Conservation (phyloP, 495 filamentous ascomycete species). For the Terfezia boudieri region DNA sequence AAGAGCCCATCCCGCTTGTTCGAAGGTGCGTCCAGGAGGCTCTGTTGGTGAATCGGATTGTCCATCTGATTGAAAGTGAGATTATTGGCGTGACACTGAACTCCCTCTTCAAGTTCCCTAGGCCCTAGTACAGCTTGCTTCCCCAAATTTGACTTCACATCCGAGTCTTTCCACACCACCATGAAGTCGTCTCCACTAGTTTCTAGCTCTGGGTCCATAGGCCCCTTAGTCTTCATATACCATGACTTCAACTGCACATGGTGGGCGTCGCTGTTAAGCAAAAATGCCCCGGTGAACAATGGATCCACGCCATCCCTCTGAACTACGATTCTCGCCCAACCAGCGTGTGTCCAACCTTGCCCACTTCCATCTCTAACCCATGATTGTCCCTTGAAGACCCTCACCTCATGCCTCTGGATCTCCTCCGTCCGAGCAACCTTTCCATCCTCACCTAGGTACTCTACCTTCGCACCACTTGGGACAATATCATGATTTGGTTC, state of each 20-base stretch:
- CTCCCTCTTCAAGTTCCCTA: slow-evolving; percentile 18
- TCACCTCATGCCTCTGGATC: slow-evolving; percentile 48
- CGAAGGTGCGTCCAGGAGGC: neutral
- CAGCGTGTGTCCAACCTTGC: slow-evolving; percentile 51
- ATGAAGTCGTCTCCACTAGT: slow-evolving; percentile 48
- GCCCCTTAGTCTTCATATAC: slow-evolving; percentile 51
- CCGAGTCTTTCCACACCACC: slow-evolving; percentile 79
- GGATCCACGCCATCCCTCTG: slow-evolving; percentile 52
- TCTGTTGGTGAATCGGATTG: slow-evolving; percentile 1
- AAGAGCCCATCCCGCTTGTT: neutral
- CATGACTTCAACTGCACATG: slow-evolving; percentile 60
- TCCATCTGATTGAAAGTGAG: slow-evolving; percentile 20
- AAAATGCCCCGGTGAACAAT: slow-evolving; percentile 80
- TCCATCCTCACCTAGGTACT: slow-evolving; percentile 50
- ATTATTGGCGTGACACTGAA: slow-evolving; percentile 15
- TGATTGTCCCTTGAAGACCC: slow-evolving; percentile 61
- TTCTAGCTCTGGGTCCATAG: slow-evolving; percentile 48
- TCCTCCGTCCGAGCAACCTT: slow-evolving; percentile 33
- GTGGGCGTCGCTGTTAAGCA: slow-evolving; percentile 55
- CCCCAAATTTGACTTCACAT: slow-evolving; percentile 21
- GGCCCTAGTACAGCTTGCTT: slow-evolving; percentile 2
- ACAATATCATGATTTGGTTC: slow-evolving; percentile 79
- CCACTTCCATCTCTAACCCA: slow-evolving; percentile 40
- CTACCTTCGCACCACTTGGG: slow-evolving; percentile 48
- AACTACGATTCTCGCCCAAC: slow-evolving; percentile 68